Conservation (phyloP, 225 moss, liverwort and hornwort species). For the Straminergon stramineum region DNA sequence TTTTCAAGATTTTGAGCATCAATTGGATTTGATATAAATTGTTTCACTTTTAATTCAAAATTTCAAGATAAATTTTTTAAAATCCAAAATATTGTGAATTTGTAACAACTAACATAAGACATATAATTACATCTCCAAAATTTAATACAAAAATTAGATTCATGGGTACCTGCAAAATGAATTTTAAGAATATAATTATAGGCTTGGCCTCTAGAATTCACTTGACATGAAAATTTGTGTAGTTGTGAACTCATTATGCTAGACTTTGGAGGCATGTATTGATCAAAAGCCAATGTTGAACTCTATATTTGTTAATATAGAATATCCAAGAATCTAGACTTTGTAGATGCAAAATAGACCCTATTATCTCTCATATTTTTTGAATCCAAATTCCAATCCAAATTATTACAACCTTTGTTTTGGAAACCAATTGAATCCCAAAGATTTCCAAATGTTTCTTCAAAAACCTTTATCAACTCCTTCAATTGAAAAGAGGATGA, state of each 20-base stretch:
- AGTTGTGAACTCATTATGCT: background rate
- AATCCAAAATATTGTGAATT: background rate
- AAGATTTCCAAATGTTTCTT: background rate
- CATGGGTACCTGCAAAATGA: background rate
- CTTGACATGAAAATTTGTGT: background rate
- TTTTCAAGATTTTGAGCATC: background rate
- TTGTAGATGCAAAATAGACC: fast-evolving
- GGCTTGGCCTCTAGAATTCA: fast-evolving
- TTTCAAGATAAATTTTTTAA: background rate
- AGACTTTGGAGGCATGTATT: fast-evolving
- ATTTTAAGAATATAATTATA: background rate
- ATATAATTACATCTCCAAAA: background rate
- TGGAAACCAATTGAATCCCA: background rate
- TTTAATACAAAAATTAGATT: background rate
- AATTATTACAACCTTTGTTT: background rate
- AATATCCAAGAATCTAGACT: background rate
- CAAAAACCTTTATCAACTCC: background rate
- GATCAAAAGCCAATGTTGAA: fast-evolving
- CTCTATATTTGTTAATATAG: background rate
- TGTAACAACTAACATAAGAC: background rate
- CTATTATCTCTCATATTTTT: background rate
- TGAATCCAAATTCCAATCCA: background rate
- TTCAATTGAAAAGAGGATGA: background rate
- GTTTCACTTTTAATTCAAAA: background rate
- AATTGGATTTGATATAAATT: background rate